These are phyloP conservation scores for Forsythia suspensa DNA, from an alignment of 257 asterid genomes.

Conservation along the genomic window DNA sequence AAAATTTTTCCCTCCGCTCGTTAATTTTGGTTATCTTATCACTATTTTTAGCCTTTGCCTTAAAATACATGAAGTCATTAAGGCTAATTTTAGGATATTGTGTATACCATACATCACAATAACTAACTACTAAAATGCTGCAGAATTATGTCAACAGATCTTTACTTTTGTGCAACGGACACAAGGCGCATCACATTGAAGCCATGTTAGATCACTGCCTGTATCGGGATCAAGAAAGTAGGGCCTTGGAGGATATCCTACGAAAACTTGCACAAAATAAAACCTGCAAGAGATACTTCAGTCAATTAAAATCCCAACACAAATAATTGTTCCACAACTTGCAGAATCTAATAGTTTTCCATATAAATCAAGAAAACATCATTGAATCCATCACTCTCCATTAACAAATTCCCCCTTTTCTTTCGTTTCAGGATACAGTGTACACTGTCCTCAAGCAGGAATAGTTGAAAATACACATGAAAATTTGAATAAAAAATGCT, in stretches of 20 bases:
- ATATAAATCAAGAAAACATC: not conserved
- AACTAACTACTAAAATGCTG: not conserved
- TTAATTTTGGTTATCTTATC: not conserved
- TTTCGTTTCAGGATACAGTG: no score
- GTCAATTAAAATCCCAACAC: not conserved
- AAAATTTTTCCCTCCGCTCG: not conserved
- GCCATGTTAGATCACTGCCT: conserved; percentile 99
- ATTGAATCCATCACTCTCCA: not conserved
- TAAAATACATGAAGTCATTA: not conserved
- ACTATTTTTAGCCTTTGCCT: not conserved
- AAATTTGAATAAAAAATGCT: not conserved
- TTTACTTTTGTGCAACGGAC: conserved; percentile 82
- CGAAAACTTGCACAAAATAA: conserved; percentile 74
- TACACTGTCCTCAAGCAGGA: not conserved
- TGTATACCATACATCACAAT: not conserved
- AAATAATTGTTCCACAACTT: not conserved
- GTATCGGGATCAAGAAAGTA: conserved; percentile 98
- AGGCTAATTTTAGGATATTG: not conserved
- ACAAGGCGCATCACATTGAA: conserved; percentile 98
- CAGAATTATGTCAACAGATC: not conserved
- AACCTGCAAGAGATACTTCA: conserved; percentile 48
- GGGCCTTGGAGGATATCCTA: conserved; percentile 90
- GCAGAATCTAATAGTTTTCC: not conserved
- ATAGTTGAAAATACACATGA: not conserved
- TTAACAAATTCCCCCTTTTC: no score